These are phyloP conservation scores for Grifola frondosa DNA, from an alignment of 1,284 basidiomycete species.

Conservation along the genomic window DNA sequence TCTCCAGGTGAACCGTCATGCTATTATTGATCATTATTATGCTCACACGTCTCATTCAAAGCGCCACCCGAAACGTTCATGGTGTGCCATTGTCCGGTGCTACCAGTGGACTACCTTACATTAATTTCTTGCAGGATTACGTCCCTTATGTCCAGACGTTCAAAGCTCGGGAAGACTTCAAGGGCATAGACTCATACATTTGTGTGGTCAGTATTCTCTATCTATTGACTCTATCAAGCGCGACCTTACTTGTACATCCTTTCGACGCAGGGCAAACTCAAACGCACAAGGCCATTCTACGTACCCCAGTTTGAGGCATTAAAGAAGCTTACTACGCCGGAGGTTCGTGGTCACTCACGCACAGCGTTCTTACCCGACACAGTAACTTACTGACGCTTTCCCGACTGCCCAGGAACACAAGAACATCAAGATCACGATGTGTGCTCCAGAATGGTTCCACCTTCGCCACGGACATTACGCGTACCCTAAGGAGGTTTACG, in stretches of 20 bases:
- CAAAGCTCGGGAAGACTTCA: slow-evolving; percentile 35
- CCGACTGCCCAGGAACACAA: slow-evolving; percentile 60
- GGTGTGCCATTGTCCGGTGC: slow-evolving; percentile 19
- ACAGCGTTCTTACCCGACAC: slow-evolving; percentile 7
- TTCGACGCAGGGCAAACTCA: slow-evolving; percentile 53
- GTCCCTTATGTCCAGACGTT: slow-evolving; percentile 43
- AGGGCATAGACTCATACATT: slow-evolving; percentile 47
- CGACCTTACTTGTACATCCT: neutral
- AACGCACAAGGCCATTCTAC: slow-evolving; percentile 62
- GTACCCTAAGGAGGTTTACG: slow-evolving; percentile 60
- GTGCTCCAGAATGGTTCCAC: slow-evolving; percentile 77
- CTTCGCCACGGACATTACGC: slow-evolving; percentile 66
- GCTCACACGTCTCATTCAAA: slow-evolving; percentile 30
- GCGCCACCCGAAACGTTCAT: slow-evolving; percentile 39
- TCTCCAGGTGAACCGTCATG: too few species aligned
- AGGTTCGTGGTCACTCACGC: slow-evolving; percentile 37
- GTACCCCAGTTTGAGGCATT: slow-evolving; percentile 60
- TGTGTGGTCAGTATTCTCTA: slow-evolving; percentile 42
- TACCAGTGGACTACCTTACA: neutral
- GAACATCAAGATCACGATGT: slow-evolving; percentile 74
- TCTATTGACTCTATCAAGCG: neutral
- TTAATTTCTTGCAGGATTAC: slow-evolving; percentile 30
- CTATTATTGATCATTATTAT: slow-evolving; percentile 8
- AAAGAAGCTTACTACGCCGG: slow-evolving; percentile 52
- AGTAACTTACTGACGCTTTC: too few species aligned